Evolutionary conservation across 805 yeast species (phyloP).

Genomic region (Nakazawaea sp.): DNA sequence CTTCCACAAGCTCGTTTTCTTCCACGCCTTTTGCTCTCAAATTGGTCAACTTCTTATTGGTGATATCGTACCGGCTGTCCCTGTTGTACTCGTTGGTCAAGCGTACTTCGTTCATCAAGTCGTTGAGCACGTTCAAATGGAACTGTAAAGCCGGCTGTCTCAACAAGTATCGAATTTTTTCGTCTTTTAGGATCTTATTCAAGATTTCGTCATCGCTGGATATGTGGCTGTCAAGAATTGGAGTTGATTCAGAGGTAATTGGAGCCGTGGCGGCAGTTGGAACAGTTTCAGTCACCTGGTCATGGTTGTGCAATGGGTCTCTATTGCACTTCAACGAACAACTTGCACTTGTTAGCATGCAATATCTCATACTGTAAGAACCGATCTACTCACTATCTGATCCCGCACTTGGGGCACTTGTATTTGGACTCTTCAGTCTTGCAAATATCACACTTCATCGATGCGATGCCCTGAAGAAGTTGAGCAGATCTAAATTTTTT

Average conservation of each 20-base stretch:
- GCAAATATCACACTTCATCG: conserved; percentile 26
- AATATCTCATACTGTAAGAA: neutral
- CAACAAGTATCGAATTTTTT: conserved; percentile 37
- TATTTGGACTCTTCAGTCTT: conserved; percentile 28
- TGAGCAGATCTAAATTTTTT: neutral
- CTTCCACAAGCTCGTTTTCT: conserved; percentile 63
- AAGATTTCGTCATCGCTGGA: conserved; percentile 18
- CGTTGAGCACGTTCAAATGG: conserved; percentile 44
- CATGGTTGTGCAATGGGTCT: conserved; percentile 28
- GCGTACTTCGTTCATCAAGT: conserved; percentile 38
- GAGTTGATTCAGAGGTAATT: too few species aligned
- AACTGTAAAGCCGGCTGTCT: conserved; percentile 45
- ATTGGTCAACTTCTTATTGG: conserved; percentile 52
- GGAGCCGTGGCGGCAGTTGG: too few species aligned
- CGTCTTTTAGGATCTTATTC: conserved; percentile 29
- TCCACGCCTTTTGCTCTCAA: conserved; percentile 61
- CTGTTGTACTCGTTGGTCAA: conserved; percentile 40
- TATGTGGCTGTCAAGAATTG: conserved; percentile 1
- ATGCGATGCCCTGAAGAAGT: too few species aligned
- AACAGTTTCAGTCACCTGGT: too few species aligned
- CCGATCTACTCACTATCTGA: conserved; percentile 25
- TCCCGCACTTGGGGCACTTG: conserved; percentile 41
- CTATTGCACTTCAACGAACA: conserved; percentile 64
- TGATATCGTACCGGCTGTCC: conserved; percentile 53
- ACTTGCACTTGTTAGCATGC: conserved; percentile 14